Conservation (phyloP, 2,329 filamentous ascomycete genomes). For the Penicillium occitanis region DNA sequence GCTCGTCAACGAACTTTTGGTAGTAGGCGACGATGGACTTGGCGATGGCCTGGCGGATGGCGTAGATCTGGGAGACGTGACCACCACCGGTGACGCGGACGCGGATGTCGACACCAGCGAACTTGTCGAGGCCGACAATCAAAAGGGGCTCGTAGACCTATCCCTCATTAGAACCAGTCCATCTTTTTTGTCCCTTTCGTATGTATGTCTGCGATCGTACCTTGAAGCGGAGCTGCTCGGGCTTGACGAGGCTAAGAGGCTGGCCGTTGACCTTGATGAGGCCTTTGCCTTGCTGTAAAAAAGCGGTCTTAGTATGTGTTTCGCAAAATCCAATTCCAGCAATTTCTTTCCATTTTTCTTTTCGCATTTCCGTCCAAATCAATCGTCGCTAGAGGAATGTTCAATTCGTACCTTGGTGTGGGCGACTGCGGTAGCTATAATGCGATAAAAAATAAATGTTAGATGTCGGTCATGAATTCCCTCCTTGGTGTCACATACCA, state of each 20-base stretch:
- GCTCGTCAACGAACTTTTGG: conserved; percentile 99
- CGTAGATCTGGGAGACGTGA: conserved; percentile 96
- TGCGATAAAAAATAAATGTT: conserved; percentile 21
- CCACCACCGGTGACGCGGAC: conserved; percentile 95
- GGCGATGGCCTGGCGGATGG: conserved; percentile 97
- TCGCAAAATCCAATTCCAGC: not conserved
- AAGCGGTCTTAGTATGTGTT: conserved; percentile 23
- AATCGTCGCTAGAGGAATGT: conserved; percentile 11
- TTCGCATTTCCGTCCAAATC: not conserved
- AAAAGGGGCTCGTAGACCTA: conserved; percentile 98
- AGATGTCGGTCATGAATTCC: conserved; percentile 34
- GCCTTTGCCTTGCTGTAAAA: conserved; percentile 69
- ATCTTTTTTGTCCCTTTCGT: not conserved
- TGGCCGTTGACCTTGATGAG: conserved; percentile 99
- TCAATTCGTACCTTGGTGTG: conserved; percentile 75
- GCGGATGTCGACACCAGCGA: conserved; percentile 93
- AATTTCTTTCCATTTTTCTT: not conserved
- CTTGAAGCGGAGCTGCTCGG: conserved; percentile 98
- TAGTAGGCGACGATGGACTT: conserved; percentile 98
- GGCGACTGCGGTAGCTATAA: conserved; percentile 76
- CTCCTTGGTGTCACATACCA: conserved; percentile 41
- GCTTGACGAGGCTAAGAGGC: conserved; percentile 89
- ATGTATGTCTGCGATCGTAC: conserved; percentile 47
- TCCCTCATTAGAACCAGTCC: conserved; percentile 20
- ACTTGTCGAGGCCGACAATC: conserved; percentile 96